These are phyloP conservation scores for Ophiostoma pallidulum DNA, from an alignment of 2,329 filamentous ascomycete species.

Conservation along the genomic window DNA sequence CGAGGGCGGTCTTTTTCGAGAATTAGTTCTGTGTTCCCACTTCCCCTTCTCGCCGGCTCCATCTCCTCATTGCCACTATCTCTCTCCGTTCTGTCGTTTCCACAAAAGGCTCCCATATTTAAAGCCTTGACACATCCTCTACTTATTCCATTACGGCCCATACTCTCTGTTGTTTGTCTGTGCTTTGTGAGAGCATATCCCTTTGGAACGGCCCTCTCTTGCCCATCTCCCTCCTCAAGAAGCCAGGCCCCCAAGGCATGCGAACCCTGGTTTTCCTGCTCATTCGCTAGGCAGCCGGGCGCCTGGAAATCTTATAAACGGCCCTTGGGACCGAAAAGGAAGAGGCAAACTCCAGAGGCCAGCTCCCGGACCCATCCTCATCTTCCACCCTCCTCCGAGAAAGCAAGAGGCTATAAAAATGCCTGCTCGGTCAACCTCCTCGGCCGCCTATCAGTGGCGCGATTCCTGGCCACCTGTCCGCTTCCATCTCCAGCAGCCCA, in stretches of 20 bases:
- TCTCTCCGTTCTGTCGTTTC: not conserved
- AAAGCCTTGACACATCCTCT: not conserved
- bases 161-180: not conserved
- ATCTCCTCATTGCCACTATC: not conserved
- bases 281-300: no score
- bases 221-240: not conserved
- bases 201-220: no score
- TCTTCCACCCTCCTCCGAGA: not conserved
- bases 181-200: no score
- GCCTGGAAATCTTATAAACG: no score
- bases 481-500: conserved; percentile 34
- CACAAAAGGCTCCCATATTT: not conserved
- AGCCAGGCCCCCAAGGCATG: no score
- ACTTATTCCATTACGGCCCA: no score
- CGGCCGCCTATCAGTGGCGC: conserved; percentile 17
- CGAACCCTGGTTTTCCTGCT: no score
- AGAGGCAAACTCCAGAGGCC: no score
- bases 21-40: no score
- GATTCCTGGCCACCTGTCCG: conserved; percentile 47
- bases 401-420: no score
- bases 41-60: not conserved
- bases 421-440: conserved; percentile 23
- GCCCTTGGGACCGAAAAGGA: no score
- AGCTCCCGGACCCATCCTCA: not conserved
- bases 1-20: no score